Evolutionary conservation across 129 eudicot genomes (phyloP), one percentile per base, ranked within the genome.

Genomic region (Mikania micrantha): DNA sequence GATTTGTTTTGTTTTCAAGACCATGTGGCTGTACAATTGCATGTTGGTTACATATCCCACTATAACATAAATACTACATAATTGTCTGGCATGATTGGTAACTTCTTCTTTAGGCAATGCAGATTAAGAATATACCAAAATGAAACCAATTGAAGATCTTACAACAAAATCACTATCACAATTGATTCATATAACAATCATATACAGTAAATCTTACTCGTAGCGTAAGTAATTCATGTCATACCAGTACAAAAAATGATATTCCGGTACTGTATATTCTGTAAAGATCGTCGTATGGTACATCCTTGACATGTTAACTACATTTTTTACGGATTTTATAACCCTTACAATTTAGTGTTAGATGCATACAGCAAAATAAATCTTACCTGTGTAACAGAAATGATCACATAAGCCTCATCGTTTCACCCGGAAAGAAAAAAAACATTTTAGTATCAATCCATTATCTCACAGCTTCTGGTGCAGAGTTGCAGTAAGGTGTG

Each of bases 391-490:
- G 60, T 9, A 28, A 53, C 34, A 47, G 63, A 36, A 49, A 64
- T 41, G 24, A 10, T 10, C 41, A n/a, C 21, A 42, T 42, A 28
- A 45, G 4, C 58, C 27, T 48, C 12, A n/a, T n/a, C n/a, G n/a
- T n/a, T n/a, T n/a, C n/a, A n/a, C n/a, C n/a, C n/a, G n/a, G n/a
- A n/a, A n/a, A n/a, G n/a, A n/a, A n/a, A n/a, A n/a, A n/a, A n/a
- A n/a, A n/a, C n/a, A n/a, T n/a, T n/a, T n/a, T n/a, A n/a, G 11
- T 19, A 35, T 22, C 38, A 64, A 42, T 9, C 21, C n/a, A 71
- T 88, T 78, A 88, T 74, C 89, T 88, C 16, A 92, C 98, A 64
- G 98, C 98, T 70, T 92, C 98, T 0, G 98, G 98, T 5, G 98
- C 98, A 56, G 96, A 88, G 66, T 92, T 92, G 73, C 96, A 92